Evolutionary conservation across 495 filamentous ascomycete species (phyloP), one percentile per base, ranked within the genome.

Genomic region (Clavariopsis aquatica): DNA sequence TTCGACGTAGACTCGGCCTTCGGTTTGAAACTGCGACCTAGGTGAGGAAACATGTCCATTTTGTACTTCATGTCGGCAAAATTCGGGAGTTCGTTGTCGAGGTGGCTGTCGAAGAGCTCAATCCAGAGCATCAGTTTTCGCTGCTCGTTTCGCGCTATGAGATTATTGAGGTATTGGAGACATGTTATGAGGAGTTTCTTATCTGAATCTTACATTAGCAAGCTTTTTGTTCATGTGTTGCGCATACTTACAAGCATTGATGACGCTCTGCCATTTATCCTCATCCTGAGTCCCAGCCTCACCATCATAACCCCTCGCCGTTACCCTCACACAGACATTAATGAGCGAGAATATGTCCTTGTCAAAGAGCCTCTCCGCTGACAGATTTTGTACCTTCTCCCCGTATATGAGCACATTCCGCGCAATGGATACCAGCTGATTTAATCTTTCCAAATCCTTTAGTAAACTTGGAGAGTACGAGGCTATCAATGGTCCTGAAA

Each of bases 111-210:
- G 70, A 93, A 93, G 1, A 97, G 80, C 70, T 91, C 89, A 43
- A 91, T 80, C 92, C 92, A 97, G 27, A 97, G 87, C 2, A 90
- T 81, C 80, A 96, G 88, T 78, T 97, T 96, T 56, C 90, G 88
- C 29, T 89, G 83, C 74, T 97, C 92, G 59, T 97, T 96, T 67
- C 91, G 89, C 77, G 91, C 90, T 27, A 92, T 89, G 75, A 93
- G 89, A 70, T 97, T 97, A 72, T 96, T 92, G 27, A 93, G 84
- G 71, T 93, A 91, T 74, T 97, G 93, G 13, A 97, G 82, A 54
- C 89, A 89, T 0, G 90, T 94, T 23, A 96, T 92, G 27, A 97
- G 80, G 2, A 96, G 82, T 71, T 92, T 93, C 75, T 97, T 97
- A 77, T 92, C 84, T 87, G 28, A 19, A 41, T 41, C 29, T 7